A percentile compares a stretch with the other conserved stretches of the same genome.
Evolutionary conservation across 371 early-diverging fungal genomes (phyloP).

Genomic region (Lichtheimia hyalospora): DNA sequence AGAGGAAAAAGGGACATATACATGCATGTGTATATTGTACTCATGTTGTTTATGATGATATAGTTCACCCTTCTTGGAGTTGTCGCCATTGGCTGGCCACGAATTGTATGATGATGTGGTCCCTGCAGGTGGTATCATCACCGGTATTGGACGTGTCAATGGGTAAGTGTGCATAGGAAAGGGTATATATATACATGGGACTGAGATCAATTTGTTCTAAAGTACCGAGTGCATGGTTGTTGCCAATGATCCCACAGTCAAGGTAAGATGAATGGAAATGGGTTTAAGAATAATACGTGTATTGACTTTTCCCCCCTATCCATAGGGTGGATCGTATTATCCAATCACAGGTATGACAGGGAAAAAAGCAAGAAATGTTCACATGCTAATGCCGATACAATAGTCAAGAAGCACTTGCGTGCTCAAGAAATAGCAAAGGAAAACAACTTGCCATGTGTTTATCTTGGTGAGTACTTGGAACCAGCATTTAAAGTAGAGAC

Average conservation of each 20-base stretch:
- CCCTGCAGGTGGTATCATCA: constrained; percentile 93
- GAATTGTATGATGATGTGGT: constrained; percentile 88
- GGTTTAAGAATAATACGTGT: background rate
- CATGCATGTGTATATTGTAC: background rate
- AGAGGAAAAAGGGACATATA: background rate
- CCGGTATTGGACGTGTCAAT: constrained; percentile 94
- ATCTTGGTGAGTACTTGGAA: constrained; percentile 62
- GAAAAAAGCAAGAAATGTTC: background rate
- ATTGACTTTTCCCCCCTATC: background rate
- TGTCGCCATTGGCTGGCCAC: constrained; percentile 93
- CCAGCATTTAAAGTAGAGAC: background rate
- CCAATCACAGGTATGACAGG: constrained; percentile 75
- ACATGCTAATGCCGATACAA: background rate
- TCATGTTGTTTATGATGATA: background rate
- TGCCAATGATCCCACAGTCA: constrained; percentile 93
- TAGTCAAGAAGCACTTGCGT: constrained; percentile 95
- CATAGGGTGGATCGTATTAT: constrained; percentile 95
- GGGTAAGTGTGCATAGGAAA: constrained; percentile 58
- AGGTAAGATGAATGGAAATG: constrained; percentile 33
- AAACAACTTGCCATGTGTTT: constrained; percentile 94
- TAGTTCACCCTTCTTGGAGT: constrained; percentile 92
- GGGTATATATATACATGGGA: background rate
- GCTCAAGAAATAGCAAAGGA: constrained; percentile 98
- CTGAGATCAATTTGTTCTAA: constrained; percentile 12
- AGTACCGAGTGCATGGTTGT: constrained; percentile 95